phyloP scores from a whole-genome alignment of 2,329 filamentous ascomycete genomes.

The Aspergillus pseudoterreus region DNA sequence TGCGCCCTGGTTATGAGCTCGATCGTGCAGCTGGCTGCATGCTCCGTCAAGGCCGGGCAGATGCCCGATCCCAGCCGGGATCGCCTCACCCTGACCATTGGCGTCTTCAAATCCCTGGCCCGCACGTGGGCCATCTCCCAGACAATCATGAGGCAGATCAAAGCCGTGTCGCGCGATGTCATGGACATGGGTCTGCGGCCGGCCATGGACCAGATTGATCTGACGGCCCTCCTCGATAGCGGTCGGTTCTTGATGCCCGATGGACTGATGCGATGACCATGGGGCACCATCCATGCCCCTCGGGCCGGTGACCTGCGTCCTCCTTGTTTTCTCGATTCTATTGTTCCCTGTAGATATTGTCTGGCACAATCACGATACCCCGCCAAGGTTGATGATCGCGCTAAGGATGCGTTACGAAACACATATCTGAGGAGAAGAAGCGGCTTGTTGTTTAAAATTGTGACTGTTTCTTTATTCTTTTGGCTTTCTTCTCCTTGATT shows the following conservation, averaged over 20 bases:
- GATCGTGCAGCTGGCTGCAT: constrained; percentile 77
- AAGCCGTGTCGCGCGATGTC: constrained; percentile 74
- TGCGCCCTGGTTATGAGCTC: constrained; percentile 75
- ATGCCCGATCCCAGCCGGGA: constrained; percentile 60
- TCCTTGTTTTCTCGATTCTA: background rate
- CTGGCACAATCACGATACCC: constrained; percentile 1
- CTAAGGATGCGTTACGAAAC: background rate
- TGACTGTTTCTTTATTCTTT: background rate
- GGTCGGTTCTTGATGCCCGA: constrained; percentile 34
- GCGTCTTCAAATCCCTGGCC: constrained; percentile 66
- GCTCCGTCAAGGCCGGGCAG: constrained; percentile 57
- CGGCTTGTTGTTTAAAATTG: background rate
- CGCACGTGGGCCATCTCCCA: constrained; percentile 70
- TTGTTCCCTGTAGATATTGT: background rate
- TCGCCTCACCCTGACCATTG: constrained; percentile 74
- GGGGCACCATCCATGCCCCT: background rate
- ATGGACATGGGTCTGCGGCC: constrained; percentile 42
- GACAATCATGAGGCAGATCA: constrained; percentile 68
- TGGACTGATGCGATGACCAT: background rate
- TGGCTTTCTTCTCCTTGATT: background rate
- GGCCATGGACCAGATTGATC: constrained; percentile 32
- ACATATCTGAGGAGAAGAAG: background rate
- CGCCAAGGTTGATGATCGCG: background rate
- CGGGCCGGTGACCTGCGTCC: background rate
- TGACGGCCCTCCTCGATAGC: constrained; percentile 31